Conservation (phyloP, 345 rosid species). For the Eucalyptus regnans region DNA sequence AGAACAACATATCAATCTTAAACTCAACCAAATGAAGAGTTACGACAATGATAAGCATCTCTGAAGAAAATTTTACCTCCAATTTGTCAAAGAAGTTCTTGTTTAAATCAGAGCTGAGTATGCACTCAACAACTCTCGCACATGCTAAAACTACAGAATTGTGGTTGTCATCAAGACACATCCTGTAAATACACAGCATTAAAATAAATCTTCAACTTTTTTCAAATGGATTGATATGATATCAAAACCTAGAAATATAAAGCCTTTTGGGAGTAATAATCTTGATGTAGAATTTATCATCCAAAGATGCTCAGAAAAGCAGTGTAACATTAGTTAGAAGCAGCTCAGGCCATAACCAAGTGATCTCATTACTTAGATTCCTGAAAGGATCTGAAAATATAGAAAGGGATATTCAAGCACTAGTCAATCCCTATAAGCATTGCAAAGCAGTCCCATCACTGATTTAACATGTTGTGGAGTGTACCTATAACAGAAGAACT, state of each 20-base stretch:
- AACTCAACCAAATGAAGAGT: background rate
- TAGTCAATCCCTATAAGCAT: background rate
- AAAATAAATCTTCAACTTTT: background rate
- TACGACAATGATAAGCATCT: background rate
- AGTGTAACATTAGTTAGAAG: background rate
- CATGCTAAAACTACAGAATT: constrained; percentile 65
- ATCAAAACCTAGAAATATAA: background rate
- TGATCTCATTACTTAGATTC: background rate
- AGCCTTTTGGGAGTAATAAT: background rate
- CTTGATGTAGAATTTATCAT: background rate
- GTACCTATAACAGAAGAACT: background rate
- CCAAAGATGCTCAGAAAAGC: background rate
- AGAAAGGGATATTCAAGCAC: background rate
- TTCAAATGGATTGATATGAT: background rate
- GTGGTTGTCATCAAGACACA: constrained; percentile 88
- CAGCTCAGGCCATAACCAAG: background rate
- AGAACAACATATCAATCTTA: background rate
- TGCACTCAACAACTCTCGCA: constrained; percentile 50
- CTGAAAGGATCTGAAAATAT: background rate
- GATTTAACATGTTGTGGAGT: background rate
- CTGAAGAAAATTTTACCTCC: constrained; percentile 44
- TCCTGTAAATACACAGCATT: constrained; percentile 23
- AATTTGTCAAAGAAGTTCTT: constrained; percentile 46
- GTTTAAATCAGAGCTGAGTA: constrained; percentile 59
- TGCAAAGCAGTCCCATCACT: background rate